phyloP scores from a whole-genome alignment of 2,329 filamentous ascomycete species.

The Ceratocystis lukuohia region DNA sequence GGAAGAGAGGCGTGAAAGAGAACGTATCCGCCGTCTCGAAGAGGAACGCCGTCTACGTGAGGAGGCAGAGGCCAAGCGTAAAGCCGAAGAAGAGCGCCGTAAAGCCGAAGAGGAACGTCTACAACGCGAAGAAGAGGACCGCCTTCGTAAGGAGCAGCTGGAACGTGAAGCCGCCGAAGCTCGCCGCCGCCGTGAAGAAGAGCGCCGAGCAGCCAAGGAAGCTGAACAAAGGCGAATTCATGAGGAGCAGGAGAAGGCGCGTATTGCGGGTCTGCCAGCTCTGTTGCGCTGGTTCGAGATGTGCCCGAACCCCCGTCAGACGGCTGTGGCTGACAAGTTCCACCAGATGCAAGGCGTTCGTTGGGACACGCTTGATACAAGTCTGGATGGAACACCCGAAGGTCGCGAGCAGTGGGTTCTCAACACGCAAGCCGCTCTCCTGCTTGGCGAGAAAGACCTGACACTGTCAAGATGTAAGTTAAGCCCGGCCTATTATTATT shows the following conservation, averaged over 20 bases:
- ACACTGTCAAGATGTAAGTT: conserved; percentile 45
- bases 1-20: conserved; percentile 23
- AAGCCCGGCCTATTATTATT: neutral
- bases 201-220: conserved; percentile 36
- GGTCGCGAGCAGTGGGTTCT: conserved; percentile 55
- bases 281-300: conserved; percentile 48
- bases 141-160: conserved; percentile 32
- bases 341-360: conserved; percentile 45
- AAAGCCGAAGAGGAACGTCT: conserved; percentile 30
- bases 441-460: conserved; percentile 52
- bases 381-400: conserved; percentile 37
- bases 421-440: conserved; percentile 49
- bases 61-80: conserved; percentile 24
- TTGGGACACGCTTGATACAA: conserved; percentile 47
- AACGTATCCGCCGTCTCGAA: conserved; percentile 23
- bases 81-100: conserved; percentile 29
- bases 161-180: conserved; percentile 39
- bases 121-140: conserved; percentile 35
- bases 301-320: conserved; percentile 37
- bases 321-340: conserved; percentile 41
- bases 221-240: conserved; percentile 38
- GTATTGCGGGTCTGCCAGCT: conserved; percentile 44
- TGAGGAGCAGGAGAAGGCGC: conserved; percentile 41
- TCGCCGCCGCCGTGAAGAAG: conserved; percentile 37
- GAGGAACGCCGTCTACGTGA: conserved; percentile 19